These are phyloP conservation scores for Lactarius sp. DNA, from an alignment of 768 basidiomycete species.

Conservation along the genomic window DNA sequence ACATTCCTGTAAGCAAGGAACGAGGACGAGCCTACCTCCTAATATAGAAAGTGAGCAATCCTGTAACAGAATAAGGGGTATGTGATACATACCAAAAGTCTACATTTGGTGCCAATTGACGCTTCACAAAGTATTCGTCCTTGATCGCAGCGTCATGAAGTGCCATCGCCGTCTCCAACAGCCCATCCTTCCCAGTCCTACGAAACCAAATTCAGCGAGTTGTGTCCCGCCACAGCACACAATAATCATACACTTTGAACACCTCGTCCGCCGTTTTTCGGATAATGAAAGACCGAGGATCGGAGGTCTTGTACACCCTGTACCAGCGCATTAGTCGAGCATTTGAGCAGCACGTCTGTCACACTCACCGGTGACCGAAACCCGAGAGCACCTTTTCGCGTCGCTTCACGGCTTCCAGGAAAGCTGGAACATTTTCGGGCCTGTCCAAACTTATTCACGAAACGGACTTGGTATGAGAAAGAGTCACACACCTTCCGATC, in stretches of 20 bases:
- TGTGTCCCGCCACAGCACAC: neutral
- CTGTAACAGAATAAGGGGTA: neutral
- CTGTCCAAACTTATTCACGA: slow-evolving; percentile 33
- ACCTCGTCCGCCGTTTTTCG: slow-evolving; percentile 88
- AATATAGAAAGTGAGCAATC: slow-evolving; percentile 16
- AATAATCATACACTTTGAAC: slow-evolving; percentile 68
- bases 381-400: slow-evolving; percentile 87
- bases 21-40: slow-evolving; percentile 45
- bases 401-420: slow-evolving; percentile 81
- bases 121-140: slow-evolving; percentile 82
- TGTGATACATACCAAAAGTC: slow-evolving; percentile 71
- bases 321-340: neutral
- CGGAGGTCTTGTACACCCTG: slow-evolving; percentile 78
- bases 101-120: slow-evolving; percentile 84
- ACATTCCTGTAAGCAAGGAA: no score
- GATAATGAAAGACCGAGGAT: slow-evolving; percentile 88
- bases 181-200: slow-evolving; percentile 80
- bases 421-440: slow-evolving; percentile 79
- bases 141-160: slow-evolving; percentile 85
- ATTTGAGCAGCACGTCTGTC: neutral
- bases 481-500: slow-evolving; percentile 62
- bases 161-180: slow-evolving; percentile 85
- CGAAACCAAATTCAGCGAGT: slow-evolving; percentile 1
- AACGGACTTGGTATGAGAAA: neutral
- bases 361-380: slow-evolving; percentile 74